These are phyloP conservation scores for Dactylorhiza incarnata DNA, from an alignment of 106 monocot genomes.

Conservation along the genomic window DNA sequence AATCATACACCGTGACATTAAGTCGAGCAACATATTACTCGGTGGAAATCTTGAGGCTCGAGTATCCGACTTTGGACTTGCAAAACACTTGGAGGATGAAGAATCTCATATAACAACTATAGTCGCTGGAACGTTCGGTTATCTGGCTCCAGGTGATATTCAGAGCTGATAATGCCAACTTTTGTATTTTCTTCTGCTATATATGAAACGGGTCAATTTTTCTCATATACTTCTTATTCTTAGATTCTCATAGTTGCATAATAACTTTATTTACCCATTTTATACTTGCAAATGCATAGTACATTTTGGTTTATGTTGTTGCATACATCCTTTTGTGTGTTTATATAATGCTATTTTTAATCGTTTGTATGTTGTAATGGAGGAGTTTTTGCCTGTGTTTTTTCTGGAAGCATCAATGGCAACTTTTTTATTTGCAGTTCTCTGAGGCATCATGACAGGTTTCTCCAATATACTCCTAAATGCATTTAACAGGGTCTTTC, in stretches of 20 bases:
- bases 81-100: conserved; percentile 90
- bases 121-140: conserved; percentile 98
- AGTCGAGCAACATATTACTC: conserved; percentile 96
- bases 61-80: conserved; percentile 97
- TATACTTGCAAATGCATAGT: not conserved
- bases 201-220: not conserved
- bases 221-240: not conserved
- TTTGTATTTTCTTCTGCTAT: not conserved
- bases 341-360: not conserved
- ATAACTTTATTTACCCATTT: not conserved
- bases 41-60: conserved; percentile 88
- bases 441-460: not conserved
- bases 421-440: not conserved
- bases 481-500: no score
- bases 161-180: not conserved
- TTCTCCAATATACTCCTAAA: no score
- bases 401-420: not conserved
- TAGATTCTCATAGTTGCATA: not conserved
- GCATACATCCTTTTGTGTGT: not conserved
- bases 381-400: not conserved
- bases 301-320: not conserved
- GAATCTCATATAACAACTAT: conserved; percentile 94
- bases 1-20: conserved; percentile 97
- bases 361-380: not conserved
- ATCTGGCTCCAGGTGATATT: conserved; percentile 86